Percentiles rank a stretch among this genome's conserved stretches.
Conservation (phyloP, 2,329 filamentous ascomycete species). For the Stagonosporopsis vannaccii region DNA sequence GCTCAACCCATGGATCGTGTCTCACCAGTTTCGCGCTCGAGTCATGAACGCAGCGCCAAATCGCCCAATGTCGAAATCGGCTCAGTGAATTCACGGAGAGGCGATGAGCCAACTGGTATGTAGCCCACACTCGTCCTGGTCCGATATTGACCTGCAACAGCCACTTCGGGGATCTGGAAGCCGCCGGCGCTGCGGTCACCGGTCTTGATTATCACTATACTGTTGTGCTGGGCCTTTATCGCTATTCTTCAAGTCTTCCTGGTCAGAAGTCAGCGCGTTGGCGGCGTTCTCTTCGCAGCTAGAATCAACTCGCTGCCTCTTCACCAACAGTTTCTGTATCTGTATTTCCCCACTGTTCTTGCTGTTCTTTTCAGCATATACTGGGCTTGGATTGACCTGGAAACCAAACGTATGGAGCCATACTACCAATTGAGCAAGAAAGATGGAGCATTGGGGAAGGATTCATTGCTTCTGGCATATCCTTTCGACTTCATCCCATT, state of each 20-base stretch:
- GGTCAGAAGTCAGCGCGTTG: slow-evolving; percentile 48
- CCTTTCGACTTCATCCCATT: slow-evolving; percentile 59
- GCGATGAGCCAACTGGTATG: background rate
- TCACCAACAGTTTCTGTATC: slow-evolving; percentile 57
- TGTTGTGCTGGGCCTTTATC: slow-evolving; percentile 45
- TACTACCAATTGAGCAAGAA: slow-evolving; percentile 64
- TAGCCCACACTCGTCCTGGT: background rate
- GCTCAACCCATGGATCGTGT: background rate
- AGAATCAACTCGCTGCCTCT: slow-evolving; percentile 50
- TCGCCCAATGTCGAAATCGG: background rate
- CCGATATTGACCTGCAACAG: background rate
- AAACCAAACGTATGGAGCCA: slow-evolving; percentile 66
- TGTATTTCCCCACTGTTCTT: slow-evolving; percentile 59
- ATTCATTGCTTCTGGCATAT: slow-evolving; percentile 63
- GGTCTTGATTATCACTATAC: slow-evolving; percentile 21
- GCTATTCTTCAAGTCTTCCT: slow-evolving; percentile 57
- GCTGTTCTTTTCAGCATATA: slow-evolving; percentile 63
- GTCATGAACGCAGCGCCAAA: background rate
- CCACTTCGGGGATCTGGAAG: slow-evolving; percentile 23
- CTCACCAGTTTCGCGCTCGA: background rate
- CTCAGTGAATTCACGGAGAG: background rate
- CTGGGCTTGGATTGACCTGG: slow-evolving; percentile 68
- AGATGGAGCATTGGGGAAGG: slow-evolving; percentile 52
- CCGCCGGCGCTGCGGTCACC: slow-evolving; percentile 26
- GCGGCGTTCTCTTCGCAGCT: slow-evolving; percentile 54